Evolutionary conservation across 2,329 filamentous ascomycete genomes (phyloP).

Genomic region (Verticillium alfalfae): DNA sequence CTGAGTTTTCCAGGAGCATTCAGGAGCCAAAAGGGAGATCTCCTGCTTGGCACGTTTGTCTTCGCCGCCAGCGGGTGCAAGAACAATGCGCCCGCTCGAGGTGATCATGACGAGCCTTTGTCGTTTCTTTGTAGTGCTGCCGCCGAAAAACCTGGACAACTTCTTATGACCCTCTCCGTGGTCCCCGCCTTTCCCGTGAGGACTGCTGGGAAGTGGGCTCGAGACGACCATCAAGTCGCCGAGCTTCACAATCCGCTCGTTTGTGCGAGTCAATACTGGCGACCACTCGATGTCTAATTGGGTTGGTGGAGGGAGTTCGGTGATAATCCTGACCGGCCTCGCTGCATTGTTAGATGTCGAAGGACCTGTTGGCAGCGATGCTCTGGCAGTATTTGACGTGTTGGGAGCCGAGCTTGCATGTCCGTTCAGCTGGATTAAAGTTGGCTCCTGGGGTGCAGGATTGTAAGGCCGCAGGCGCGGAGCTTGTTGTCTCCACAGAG

Average conservation of each 20-base stretch:
- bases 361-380: constrained; percentile 24
- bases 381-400: not conserved
- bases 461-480: constrained; percentile 81
- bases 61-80: constrained; percentile 86
- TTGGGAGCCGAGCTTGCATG: not conserved
- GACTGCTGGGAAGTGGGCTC: constrained; percentile 69
- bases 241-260: constrained; percentile 90
- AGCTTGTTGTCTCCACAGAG: constrained; percentile 83
- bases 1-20: constrained; percentile 73
- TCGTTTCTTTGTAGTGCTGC: constrained; percentile 85
- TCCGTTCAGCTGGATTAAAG: constrained; percentile 68
- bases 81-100: constrained; percentile 80
- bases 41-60: constrained; percentile 95
- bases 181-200: constrained; percentile 64
- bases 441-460: constrained; percentile 68
- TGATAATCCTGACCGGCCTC: constrained; percentile 77
- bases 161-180: constrained; percentile 71
- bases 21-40: constrained; percentile 72
- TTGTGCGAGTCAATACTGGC: constrained; percentile 81
- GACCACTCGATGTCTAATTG: constrained; percentile 99
- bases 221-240: constrained; percentile 85
- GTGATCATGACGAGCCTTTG: constrained; percentile 94
- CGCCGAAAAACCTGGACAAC: constrained; percentile 88
- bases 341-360: constrained; percentile 37
- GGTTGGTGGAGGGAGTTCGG: constrained; percentile 91